Percentiles rank a stretch among this genome's conserved stretches.
Evolutionary conservation across 1,284 basidiomycete species (phyloP).

Genomic region (Neonothopanus nambi): DNA sequence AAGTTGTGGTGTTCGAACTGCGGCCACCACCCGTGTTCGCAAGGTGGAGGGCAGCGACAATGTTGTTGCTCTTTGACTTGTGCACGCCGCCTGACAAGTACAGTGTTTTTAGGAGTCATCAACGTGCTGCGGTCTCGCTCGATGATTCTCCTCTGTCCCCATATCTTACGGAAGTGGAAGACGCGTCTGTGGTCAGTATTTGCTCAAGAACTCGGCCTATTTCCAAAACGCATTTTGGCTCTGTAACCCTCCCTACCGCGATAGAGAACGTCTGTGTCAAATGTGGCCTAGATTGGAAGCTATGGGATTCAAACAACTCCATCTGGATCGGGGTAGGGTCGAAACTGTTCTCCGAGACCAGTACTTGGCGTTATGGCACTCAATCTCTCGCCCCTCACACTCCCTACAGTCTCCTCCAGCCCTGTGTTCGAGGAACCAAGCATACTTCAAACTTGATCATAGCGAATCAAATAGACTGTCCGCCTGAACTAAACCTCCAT

Average conservation of each 20-base stretch:
- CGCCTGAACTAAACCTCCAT: slow-evolving; percentile 36
- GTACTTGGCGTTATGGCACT: no score
- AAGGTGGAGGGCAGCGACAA: slow-evolving; percentile 46
- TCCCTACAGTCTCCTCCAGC: no score
- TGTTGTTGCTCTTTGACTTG: slow-evolving; percentile 35
- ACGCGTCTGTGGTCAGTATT: no score
- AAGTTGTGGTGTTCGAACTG: slow-evolving; percentile 46
- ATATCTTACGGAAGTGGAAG: slow-evolving; percentile 5
- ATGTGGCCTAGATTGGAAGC: slow-evolving; percentile 27
- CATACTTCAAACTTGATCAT: slow-evolving; percentile 45
- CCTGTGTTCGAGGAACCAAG: slow-evolving; percentile 33
- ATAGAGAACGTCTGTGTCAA: slow-evolving; percentile 25
- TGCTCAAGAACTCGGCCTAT: slow-evolving; percentile 13
- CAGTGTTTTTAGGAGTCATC: no score
- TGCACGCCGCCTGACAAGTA: no score
- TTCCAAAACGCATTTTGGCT: not conserved
- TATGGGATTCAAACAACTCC: slow-evolving; percentile 15
- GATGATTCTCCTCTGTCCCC: no score
- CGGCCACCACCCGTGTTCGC: slow-evolving; percentile 37
- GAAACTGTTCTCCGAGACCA: no score
- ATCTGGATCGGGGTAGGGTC: slow-evolving; percentile 18
- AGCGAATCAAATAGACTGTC: slow-evolving; percentile 40
- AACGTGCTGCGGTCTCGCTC: no score
- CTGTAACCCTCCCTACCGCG: no score
- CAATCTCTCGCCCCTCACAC: not conserved